Evolutionary conservation across 768 basidiomycete species (phyloP).

Genomic region (Calocera viscosa): DNA sequence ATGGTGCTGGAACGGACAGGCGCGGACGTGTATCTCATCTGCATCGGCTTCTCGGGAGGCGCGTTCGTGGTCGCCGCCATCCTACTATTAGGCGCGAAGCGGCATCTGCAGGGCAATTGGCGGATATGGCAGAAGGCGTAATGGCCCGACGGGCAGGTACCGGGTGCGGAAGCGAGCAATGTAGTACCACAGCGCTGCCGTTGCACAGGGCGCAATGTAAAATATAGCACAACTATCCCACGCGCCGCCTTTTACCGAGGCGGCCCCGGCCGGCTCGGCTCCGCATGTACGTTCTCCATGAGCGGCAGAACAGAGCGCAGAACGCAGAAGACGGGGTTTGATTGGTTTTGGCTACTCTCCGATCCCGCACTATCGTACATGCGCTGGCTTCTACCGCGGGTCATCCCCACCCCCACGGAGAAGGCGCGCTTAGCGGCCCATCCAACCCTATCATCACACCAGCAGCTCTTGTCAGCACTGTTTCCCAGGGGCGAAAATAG

Average conservation of each 20-base stretch:
- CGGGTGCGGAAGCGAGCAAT: neutral
- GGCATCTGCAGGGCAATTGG: slow-evolving; percentile 18
- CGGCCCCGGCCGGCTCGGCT: too few relatives aligned
- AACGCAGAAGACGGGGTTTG: neutral
- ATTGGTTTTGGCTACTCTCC: neutral
- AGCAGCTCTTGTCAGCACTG: neutral
- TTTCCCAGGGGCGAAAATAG: slow-evolving; percentile 5
- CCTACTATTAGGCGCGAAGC: slow-evolving; percentile 17
- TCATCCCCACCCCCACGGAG: neutral
- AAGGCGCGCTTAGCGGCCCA: slow-evolving; percentile 16
- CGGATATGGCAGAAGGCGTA: neutral
- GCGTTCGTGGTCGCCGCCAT: slow-evolving; percentile 16
- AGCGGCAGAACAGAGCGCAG: neutral
- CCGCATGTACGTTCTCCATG: too few relatives aligned
- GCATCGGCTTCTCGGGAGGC: slow-evolving; percentile 18
- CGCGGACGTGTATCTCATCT: slow-evolving; percentile 13
- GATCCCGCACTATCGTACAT: neutral
- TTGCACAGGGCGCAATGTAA: neutral
- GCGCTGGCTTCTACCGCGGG: neutral
- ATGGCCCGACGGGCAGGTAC: neutral
- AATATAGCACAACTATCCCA: too few relatives aligned
- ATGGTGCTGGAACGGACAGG: slow-evolving; percentile 8
- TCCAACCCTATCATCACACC: slow-evolving; percentile 15
- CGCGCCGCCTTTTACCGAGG: too few relatives aligned
- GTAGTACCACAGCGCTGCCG: neutral